Conservation (phyloP, 768 basidiomycete genomes). For the Thelephora ganbajun region DNA sequence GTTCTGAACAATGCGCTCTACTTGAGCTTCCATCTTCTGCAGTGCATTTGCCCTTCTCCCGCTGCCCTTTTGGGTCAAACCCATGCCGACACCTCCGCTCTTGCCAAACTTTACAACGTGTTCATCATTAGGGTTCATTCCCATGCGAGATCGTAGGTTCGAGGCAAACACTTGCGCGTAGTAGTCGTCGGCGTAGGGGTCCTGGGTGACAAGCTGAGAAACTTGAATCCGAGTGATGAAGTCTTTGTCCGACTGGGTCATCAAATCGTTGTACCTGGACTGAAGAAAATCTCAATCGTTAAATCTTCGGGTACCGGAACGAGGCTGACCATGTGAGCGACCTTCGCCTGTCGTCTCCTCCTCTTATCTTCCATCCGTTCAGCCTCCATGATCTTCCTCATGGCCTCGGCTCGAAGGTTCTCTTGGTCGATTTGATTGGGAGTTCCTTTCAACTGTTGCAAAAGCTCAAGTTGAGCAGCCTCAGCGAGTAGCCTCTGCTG, state of each 20-base stretch:
- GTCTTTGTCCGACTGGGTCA: constrained; percentile 98
- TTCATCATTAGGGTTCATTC: constrained; percentile 56
- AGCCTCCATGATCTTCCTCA: constrained; percentile 83
- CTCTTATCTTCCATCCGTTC: constrained; percentile 82
- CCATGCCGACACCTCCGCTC: constrained; percentile 75
- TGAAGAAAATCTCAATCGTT: constrained; percentile 16
- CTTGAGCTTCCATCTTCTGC: constrained; percentile 90
- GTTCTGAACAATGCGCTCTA: constrained; percentile 90
- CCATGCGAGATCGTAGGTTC: constrained; percentile 66
- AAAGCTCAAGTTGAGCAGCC: constrained; percentile 55
- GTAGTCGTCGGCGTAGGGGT: constrained; percentile 96
- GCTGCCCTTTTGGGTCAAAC: constrained; percentile 53
- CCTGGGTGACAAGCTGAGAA: constrained; percentile 92
- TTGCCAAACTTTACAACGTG: constrained; percentile 78
- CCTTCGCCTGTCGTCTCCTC: constrained; percentile 69
- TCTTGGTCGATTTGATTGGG: constrained; percentile 48
- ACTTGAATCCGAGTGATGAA: constrained; percentile 99
- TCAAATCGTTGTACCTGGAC: constrained; percentile 88
- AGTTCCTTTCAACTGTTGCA: constrained; percentile 48
- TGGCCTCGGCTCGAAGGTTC: constrained; percentile 59
- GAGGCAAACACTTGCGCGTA: constrained; percentile 95
- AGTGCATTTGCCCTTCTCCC: constrained; percentile 71
- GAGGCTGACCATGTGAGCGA: constrained; percentile 65
- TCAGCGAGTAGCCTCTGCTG: constrained; percentile 70
- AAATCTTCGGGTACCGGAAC: neutral